Evolutionary conservation across 768 basidiomycete species (phyloP), one percentile per base, ranked within the genome.

Genomic region (Mycena leptocephala): DNA sequence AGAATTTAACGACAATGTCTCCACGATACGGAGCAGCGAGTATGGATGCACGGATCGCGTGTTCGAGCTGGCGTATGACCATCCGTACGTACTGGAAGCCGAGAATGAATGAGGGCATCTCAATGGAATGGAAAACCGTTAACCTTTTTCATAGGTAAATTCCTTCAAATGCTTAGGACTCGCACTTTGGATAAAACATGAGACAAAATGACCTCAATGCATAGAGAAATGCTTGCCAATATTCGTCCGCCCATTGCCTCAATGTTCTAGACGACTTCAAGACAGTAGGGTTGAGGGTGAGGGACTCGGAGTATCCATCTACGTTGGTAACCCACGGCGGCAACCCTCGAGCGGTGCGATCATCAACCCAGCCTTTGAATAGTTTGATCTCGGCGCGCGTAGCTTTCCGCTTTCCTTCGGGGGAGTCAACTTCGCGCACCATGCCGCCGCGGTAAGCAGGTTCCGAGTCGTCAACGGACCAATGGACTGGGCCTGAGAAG

Each of bases 231-330:
- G 39, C 51, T 26, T 68, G 28, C 75, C 95, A 96, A 79, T 95
- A 96, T 70, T 94, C 92, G 78, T 96, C 95, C 10, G 95, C 95
- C 96, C 96, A 97, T 73, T 93, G 89, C 37, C 94, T 87, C 53
- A 96, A 81, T 0, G 92, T 89, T 84, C 90, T 91, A 20, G 92
- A 92, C 3, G 92, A 93, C 70, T 85, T 87, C 55, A 93, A 82
- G 9, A 81, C 80, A 26, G 80, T 75, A 0, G 70, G 74, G n/a
- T 83, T 78, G 33, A 76, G 30, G 2, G 76, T 41, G 24, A 72
- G 64, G 56, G 73, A 80, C 16, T 82, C 79, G 22, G 75, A n/a
- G 74, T 66, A 78, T 0, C 63, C 74, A 78, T 79, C 79, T 24
- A 48, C 72, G 35, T 77, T 78, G n/a, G 72, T 74, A 22, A 84